Conservation (phyloP, 2,329 filamentous ascomycete species). For the Spiromastix sp. region DNA sequence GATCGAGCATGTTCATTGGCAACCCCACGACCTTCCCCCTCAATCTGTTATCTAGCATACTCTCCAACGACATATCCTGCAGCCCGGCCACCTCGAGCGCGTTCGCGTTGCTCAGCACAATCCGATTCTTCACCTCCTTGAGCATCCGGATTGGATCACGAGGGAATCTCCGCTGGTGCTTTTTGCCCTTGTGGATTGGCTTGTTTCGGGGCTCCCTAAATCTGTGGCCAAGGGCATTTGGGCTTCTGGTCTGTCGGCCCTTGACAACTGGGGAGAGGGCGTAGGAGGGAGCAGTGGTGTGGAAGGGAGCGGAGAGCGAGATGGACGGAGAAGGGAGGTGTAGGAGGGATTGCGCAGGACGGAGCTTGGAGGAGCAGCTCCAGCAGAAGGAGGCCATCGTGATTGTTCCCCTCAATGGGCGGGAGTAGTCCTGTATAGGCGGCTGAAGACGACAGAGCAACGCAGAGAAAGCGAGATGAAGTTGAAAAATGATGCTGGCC, state of each 20-base stretch:
- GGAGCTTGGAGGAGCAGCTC: slow-evolving; percentile 46
- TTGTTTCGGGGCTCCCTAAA: slow-evolving; percentile 30
- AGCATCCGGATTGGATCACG: slow-evolving; percentile 63
- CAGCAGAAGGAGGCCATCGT: slow-evolving; percentile 51
- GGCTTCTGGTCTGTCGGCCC: slow-evolving; percentile 34
- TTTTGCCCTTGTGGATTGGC: slow-evolving; percentile 36
- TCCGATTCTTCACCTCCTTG: slow-evolving; percentile 75
- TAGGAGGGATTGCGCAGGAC: slow-evolving; percentile 28
- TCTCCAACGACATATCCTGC: slow-evolving; percentile 47
- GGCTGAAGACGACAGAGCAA: too few species aligned
- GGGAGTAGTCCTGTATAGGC: too few species aligned
- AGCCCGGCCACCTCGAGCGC: slow-evolving; percentile 67
- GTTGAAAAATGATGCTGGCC: too few species aligned
- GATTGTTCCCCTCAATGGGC: too few species aligned
- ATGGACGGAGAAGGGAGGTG: slow-evolving; percentile 32
- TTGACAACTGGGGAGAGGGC: slow-evolving; percentile 34
- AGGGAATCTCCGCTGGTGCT: slow-evolving; percentile 40
- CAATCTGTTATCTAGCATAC: slow-evolving; percentile 44
- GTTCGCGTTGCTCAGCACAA: slow-evolving; percentile 90
- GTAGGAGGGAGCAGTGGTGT: slow-evolving; percentile 32
- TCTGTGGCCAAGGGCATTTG: slow-evolving; percentile 18
- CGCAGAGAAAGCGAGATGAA: too few species aligned
- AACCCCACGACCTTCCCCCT: slow-evolving; percentile 60
- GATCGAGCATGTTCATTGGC: slow-evolving; percentile 61
- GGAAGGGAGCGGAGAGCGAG: slow-evolving; percentile 38